phyloP scores from a whole-genome alignment of 352 stramenopile species.

The Globisporangium okanoganense region DNA sequence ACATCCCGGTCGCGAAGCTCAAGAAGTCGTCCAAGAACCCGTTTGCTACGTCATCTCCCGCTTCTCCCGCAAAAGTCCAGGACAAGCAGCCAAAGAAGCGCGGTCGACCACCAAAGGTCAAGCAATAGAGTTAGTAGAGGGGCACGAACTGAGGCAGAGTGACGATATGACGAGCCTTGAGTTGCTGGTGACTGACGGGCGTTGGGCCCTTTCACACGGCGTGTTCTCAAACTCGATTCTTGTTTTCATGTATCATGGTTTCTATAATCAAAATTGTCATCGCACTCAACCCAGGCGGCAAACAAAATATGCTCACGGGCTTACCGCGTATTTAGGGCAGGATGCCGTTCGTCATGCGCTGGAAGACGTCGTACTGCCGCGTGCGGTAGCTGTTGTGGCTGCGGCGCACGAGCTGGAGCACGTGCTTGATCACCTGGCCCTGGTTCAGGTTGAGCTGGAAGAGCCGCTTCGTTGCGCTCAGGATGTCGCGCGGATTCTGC shows the following conservation, averaged over 20 bases:
- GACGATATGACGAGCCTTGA: not conserved
- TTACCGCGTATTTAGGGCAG: conserved; percentile 37
- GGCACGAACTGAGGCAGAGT: conserved; percentile 1
- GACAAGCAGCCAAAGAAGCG: conserved; percentile 15
- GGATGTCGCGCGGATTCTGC: conserved; percentile 67
- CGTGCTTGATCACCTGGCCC: conserved; percentile 87
- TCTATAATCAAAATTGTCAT: conserved; percentile 8
- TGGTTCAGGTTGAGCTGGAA: conserved; percentile 82
- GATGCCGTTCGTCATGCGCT: conserved; percentile 92
- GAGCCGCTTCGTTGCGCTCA: conserved; percentile 71
- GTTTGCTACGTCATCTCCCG: conserved; percentile 25
- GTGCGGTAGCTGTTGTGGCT: conserved; percentile 91
- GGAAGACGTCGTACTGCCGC: conserved; percentile 90
- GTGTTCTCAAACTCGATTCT: not conserved
- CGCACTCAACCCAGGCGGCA: not conserved
- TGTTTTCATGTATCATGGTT: not conserved
- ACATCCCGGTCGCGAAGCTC: conserved; percentile 69
- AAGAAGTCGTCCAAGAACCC: conserved; percentile 83
- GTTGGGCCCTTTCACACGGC: not conserved
- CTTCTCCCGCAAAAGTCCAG: conserved; percentile 14
- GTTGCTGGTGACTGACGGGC: not conserved
- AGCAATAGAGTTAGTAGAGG: conserved; percentile 5
- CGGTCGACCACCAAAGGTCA: conserved; percentile 31
- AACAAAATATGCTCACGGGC: conserved; percentile 4
- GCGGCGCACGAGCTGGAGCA: conserved; percentile 84